Conservation (phyloP, 495 filamentous ascomycete species). For the Penicillium pulvis region DNA sequence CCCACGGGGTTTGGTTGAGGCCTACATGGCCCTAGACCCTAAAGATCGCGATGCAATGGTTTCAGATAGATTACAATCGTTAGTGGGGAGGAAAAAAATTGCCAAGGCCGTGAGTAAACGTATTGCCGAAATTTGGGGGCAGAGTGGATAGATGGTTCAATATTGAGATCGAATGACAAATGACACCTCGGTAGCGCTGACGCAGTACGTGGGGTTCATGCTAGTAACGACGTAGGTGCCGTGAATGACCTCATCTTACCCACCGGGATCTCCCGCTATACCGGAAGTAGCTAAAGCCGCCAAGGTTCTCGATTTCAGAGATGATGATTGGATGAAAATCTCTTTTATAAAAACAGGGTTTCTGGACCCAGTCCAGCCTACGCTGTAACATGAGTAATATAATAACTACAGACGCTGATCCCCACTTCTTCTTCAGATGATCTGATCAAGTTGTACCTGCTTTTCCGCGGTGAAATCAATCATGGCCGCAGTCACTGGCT, state of each 20-base stretch:
- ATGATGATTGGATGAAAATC: background rate
- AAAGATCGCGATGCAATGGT: conserved; percentile 55
- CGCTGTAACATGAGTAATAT: background rate
- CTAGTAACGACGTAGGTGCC: background rate
- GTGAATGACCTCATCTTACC: background rate
- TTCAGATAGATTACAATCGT: conserved; percentile 48
- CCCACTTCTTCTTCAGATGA: background rate
- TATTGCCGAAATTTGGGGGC: conserved; percentile 74
- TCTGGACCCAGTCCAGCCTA: background rate
- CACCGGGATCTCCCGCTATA: background rate
- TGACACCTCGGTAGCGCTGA: background rate
- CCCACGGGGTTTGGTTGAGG: conserved; percentile 67
- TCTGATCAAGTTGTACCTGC: background rate
- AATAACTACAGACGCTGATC: background rate
- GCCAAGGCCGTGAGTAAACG: conserved; percentile 63
- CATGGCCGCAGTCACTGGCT: background rate
- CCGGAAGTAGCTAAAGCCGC: background rate
- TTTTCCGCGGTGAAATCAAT: background rate
- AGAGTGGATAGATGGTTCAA: conserved; percentile 20
- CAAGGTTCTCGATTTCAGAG: background rate
- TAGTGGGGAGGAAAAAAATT: conserved; percentile 71
- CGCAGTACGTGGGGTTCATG: background rate
- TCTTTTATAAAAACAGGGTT: background rate
- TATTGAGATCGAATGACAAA: no score
- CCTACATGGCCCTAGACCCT: conserved; percentile 58